A percentile compares a stretch with the other conserved stretches of the same genome.
phyloP scores from a whole-genome alignment of 352 stramenopile genomes.

The Phytophthora hibernalis region DNA sequence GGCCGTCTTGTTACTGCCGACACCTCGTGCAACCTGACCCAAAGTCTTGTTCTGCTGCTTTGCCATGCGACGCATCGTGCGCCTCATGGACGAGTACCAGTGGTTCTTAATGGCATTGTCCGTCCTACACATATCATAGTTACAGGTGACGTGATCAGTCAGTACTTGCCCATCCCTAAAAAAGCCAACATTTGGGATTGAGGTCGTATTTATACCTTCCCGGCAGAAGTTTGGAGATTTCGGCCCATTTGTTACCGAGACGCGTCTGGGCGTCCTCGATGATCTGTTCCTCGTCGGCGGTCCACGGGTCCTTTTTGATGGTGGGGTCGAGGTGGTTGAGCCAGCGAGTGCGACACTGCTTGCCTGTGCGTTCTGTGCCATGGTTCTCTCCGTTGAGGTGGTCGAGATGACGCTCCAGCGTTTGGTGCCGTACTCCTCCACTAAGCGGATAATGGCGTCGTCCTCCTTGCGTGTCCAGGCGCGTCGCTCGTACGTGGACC shows the following conservation, averaged over 20 bases:
- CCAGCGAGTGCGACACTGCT: conserved; percentile 86
- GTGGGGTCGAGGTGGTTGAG: conserved; percentile 87
- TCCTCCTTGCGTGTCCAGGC: conserved; percentile 89
- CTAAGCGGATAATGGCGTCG: conserved; percentile 84
- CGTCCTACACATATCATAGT: conserved; percentile 52
- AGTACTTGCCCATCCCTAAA: conserved; percentile 5
- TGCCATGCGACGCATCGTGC: conserved; percentile 90
- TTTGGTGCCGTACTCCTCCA: conserved; percentile 89
- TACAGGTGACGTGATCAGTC: not conserved
- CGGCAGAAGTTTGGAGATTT: conserved; percentile 97
- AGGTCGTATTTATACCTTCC: conserved; percentile 63
- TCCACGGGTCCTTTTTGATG: conserved; percentile 91
- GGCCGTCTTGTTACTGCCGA: conserved; percentile 25
- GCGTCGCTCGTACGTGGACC: conserved; percentile 80
- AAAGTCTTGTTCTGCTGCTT: conserved; percentile 87
- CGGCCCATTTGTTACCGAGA: conserved; percentile 97
- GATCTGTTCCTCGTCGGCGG: conserved; percentile 89
- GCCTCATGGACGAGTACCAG: conserved; percentile 92
- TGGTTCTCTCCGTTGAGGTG: conserved; percentile 87
- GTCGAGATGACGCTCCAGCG: conserved; percentile 89
- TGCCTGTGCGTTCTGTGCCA: conserved; percentile 84
- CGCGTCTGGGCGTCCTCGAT: conserved; percentile 91
- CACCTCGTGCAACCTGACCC: conserved; percentile 29
- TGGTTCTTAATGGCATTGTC: conserved; percentile 93
- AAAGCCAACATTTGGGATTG: not conserved